Percentiles rank a stretch among this genome's conserved stretches.
phyloP scores from a whole-genome alignment of 78 protist species.

The Guillardia theta region DNA sequence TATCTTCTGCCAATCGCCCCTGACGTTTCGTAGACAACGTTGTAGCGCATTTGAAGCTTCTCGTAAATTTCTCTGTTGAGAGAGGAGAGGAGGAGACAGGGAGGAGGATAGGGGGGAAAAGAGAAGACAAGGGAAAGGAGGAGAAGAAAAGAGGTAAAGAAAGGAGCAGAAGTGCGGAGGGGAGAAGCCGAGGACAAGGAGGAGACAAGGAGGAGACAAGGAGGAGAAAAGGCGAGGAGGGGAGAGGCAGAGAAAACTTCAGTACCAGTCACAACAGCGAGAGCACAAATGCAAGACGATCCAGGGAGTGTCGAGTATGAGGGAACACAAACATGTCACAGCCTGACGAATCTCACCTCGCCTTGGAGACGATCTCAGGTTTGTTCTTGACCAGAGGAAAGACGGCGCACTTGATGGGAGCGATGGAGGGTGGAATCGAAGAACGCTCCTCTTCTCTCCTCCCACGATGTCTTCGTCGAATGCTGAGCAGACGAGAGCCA shows the following conservation, averaged over 20 bases:
- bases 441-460: constrained; percentile 47
- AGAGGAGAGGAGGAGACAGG: background rate
- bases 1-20: constrained; percentile 63
- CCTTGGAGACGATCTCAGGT: background rate
- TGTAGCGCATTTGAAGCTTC: constrained; percentile 3
- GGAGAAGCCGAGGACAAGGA: background rate
- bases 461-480: constrained; percentile 35
- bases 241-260: background rate
- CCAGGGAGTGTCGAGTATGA: background rate
- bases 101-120: background rate
- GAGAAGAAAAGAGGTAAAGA: background rate
- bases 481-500: constrained; percentile 40
- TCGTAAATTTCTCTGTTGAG: background rate
- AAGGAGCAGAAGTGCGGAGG: background rate
- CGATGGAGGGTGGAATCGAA: constrained; percentile 57
- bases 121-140: background rate
- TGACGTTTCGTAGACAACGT: background rate
- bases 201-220: background rate
- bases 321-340: background rate
- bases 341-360: background rate
- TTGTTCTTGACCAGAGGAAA: constrained; percentile 52
- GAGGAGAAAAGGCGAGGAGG: background rate
- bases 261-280: too few relatives aligned
- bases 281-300: too few relatives aligned
- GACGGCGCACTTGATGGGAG: constrained; percentile 59